Evolutionary conservation across 169 alveolate species (phyloP).

Genomic region (Eimeria acervulina): DNA sequence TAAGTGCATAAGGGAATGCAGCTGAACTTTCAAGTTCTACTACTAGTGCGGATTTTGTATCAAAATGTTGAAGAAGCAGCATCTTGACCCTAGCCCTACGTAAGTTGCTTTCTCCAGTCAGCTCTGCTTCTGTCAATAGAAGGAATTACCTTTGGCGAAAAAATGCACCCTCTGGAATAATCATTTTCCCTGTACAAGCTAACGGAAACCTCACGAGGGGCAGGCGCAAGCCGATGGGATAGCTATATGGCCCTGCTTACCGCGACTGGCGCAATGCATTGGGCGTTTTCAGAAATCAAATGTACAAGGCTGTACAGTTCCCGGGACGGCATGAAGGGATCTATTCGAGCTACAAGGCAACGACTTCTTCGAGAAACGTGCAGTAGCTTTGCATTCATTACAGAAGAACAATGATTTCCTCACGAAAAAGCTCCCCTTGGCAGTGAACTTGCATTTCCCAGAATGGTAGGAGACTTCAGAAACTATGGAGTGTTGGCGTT

Average conservation of each 20-base stretch:
- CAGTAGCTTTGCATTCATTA: neutral
- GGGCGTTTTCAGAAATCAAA: neutral
- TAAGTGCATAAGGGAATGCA: neutral
- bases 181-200: neutral
- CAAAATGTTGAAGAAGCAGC: neutral
- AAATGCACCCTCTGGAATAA: neutral
- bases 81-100: neutral
- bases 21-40: neutral
- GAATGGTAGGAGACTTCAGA: neutral
- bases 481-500: neutral
- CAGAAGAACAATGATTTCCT: neutral
- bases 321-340: neutral
- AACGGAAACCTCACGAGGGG: neutral
- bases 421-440: neutral
- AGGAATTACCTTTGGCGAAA: neutral
- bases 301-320: neutral
- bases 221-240: conserved; percentile 27
- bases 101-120: neutral
- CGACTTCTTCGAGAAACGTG: neutral
- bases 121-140: neutral
- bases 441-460: conserved; percentile 1
- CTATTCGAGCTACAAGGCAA: neutral
- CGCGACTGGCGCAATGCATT: neutral
- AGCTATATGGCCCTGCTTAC: neutral
- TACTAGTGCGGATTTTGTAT: neutral